Conservation (phyloP, 2,329 filamentous ascomycete genomes). For the Fusarium sp. region DNA sequence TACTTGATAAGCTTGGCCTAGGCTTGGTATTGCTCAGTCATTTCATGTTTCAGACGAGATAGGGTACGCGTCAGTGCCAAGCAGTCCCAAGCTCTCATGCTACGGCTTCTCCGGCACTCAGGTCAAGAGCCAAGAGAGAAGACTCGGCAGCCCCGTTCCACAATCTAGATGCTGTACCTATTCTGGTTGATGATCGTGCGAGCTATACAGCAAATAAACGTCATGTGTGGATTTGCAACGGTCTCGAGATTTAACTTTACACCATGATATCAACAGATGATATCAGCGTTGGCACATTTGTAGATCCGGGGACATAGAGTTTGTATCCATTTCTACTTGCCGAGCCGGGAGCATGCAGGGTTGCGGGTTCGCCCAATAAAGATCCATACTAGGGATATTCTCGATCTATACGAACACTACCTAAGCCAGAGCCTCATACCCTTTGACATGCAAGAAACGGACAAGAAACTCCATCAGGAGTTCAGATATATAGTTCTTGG, state of each 20-base stretch:
- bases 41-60: constrained; percentile 25
- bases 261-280: constrained; percentile 31
- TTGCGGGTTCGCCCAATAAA: constrained; percentile 24
- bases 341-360: constrained; percentile 13
- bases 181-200: background rate
- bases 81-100: constrained; percentile 21
- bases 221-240: background rate
- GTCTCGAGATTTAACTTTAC: constrained; percentile 22
- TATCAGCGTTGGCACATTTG: constrained; percentile 26
- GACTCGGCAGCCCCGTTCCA: constrained; percentile 15
- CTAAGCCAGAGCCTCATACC: no score
- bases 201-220: constrained; percentile 1
- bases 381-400: constrained; percentile 2
- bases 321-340: constrained; percentile 1
- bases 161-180: background rate
- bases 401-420: background rate
- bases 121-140: constrained; percentile 33
- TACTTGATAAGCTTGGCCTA: constrained; percentile 21
- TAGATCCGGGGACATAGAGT: constrained; percentile 19
- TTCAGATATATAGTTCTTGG: no score
- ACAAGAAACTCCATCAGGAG: no score
- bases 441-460: no score
- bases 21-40: constrained; percentile 18
- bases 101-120: constrained; percentile 36
- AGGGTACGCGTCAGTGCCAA: constrained; percentile 44